Percentiles rank a stretch among this genome's conserved stretches.
phyloP scores from a whole-genome alignment of 2,329 filamentous ascomycete species.

The Fusarium goolgardi region DNA sequence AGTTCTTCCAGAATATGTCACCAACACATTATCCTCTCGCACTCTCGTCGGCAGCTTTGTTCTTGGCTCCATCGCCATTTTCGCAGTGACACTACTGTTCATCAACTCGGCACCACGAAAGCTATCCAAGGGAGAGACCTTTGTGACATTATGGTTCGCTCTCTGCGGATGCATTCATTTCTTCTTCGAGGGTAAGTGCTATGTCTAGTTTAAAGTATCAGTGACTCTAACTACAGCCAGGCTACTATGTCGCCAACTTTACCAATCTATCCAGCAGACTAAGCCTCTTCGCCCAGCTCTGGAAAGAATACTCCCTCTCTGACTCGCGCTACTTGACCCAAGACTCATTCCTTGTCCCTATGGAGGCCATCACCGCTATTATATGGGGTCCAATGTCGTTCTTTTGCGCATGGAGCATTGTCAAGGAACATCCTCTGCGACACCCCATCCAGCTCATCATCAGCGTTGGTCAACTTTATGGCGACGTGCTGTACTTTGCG shows the following conservation, averaged over 20 bases:
- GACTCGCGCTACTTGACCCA: slow-evolving; percentile 67
- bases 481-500: slow-evolving; percentile 63
- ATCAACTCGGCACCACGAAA: slow-evolving; percentile 64
- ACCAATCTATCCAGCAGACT: slow-evolving; percentile 54
- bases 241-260: slow-evolving; percentile 62
- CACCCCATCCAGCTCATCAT: slow-evolving; percentile 62
- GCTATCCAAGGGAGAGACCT: slow-evolving; percentile 65
- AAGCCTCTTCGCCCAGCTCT: slow-evolving; percentile 64
- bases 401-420: slow-evolving; percentile 58
- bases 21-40: slow-evolving; percentile 71
- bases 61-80: slow-evolving; percentile 65
- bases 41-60: slow-evolving; percentile 71
- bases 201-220: background rate
- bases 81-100: slow-evolving; percentile 66
- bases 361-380: slow-evolving; percentile 65
- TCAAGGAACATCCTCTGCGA: slow-evolving; percentile 58
- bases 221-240: slow-evolving; percentile 42
- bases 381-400: slow-evolving; percentile 67
- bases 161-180: slow-evolving; percentile 69
- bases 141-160: slow-evolving; percentile 79
- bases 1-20: slow-evolving; percentile 70
- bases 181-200: slow-evolving; percentile 55
- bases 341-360: slow-evolving; percentile 66
- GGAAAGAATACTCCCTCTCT: slow-evolving; percentile 69
- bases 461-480: slow-evolving; percentile 63